Conservation (phyloP, 345 rosid genomes). For the Draba incana region DNA sequence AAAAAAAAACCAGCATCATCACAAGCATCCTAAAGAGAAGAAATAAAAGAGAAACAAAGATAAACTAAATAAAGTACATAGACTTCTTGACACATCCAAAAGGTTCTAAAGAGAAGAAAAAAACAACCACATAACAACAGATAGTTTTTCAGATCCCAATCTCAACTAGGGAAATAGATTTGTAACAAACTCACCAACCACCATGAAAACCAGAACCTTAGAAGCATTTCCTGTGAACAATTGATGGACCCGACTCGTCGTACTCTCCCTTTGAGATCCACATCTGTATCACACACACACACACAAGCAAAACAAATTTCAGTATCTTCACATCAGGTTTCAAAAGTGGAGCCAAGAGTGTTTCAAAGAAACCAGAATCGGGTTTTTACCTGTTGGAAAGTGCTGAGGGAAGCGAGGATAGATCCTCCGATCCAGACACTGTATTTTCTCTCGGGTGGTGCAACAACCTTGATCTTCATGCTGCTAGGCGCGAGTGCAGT, state of each 20-base stretch:
- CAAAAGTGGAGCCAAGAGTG: neutral
- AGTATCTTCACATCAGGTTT: neutral
- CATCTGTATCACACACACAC: slow-evolving; percentile 46
- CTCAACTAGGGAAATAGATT: slow-evolving; percentile 37
- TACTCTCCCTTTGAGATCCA: slow-evolving; percentile 66
- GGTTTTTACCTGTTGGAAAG: slow-evolving; percentile 50
- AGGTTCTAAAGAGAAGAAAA: slow-evolving; percentile 23
- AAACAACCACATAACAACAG: slow-evolving; percentile 39
- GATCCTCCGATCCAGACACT: slow-evolving; percentile 68
- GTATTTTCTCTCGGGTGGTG: slow-evolving; percentile 59
- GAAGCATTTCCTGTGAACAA: slow-evolving; percentile 67
- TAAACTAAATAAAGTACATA: slow-evolving; percentile 33
- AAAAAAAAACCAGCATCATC: slow-evolving; percentile 32
- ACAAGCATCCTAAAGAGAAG: slow-evolving; percentile 40
- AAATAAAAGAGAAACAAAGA: slow-evolving; percentile 19
- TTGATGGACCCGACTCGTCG: slow-evolving; percentile 65
- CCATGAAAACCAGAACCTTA: slow-evolving; percentile 31
- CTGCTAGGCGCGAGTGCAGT: slow-evolving; percentile 51
- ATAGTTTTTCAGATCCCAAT: slow-evolving; percentile 41
- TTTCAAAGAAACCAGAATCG: neutral
- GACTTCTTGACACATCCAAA: slow-evolving; percentile 27
- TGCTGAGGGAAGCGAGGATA: slow-evolving; percentile 57
- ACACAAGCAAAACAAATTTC: slow-evolving; percentile 12
- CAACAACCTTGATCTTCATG: slow-evolving; percentile 53
- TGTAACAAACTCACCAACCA: slow-evolving; percentile 43